Evolutionary conservation across 2,329 filamentous ascomycete species (phyloP).

Genomic region (Penicillium sp.): DNA sequence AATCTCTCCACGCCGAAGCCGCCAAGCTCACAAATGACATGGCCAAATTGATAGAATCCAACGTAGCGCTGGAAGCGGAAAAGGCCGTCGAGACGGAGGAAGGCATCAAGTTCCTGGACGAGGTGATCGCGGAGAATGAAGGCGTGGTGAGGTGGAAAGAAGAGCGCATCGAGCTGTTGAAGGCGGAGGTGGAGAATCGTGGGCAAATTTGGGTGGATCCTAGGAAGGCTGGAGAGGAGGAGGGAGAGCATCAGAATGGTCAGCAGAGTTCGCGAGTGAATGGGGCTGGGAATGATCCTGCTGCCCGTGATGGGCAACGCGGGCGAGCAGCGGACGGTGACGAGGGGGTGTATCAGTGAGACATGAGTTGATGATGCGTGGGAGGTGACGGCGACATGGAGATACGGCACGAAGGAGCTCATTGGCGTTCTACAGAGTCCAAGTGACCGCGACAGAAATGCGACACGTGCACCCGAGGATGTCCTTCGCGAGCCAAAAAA

Average conservation of each 20-base stretch:
- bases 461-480: no score
- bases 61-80: slow-evolving; percentile 46
- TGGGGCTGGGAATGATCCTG: slow-evolving; percentile 11
- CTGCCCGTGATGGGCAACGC: neutral
- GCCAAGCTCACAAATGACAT: slow-evolving; percentile 57
- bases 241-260: slow-evolving; percentile 19
- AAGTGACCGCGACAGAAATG: no score
- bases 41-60: slow-evolving; percentile 46
- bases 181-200: slow-evolving; percentile 47
- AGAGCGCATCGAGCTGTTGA: slow-evolving; percentile 50
- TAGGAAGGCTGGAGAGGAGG: slow-evolving; percentile 16
- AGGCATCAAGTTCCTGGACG: slow-evolving; percentile 30
- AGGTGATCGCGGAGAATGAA: slow-evolving; percentile 51
- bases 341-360: slow-evolving; percentile 30
- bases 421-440: no score
- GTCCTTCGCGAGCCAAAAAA: no score
- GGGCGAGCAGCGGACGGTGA: slow-evolving; percentile 9
- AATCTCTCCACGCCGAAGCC: slow-evolving; percentile 54
- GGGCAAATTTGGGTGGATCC: slow-evolving; percentile 49
- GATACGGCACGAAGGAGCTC: no score
- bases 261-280: slow-evolving; percentile 18
- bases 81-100: slow-evolving; percentile 45
- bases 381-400: neutral
- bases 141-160: slow-evolving; percentile 52
- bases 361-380: neutral